phyloP scores from a whole-genome alignment of 768 basidiomycete species.

The Hypholoma sublateritium region DNA sequence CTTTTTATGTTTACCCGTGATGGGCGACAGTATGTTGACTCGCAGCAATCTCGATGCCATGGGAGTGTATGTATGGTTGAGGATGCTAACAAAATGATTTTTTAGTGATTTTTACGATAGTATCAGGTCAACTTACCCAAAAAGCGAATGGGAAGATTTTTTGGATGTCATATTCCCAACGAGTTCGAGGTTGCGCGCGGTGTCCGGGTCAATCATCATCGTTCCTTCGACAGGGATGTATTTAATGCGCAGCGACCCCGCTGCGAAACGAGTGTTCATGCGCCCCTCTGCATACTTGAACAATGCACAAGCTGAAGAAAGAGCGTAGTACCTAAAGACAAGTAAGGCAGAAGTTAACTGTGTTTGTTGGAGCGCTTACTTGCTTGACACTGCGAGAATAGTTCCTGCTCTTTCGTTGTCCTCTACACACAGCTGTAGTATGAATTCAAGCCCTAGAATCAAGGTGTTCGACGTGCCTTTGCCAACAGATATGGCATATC shows the following conservation, averaged over 20 bases:
- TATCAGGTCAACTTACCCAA: conserved; percentile 56
- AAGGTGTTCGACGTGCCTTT: neutral
- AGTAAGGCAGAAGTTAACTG: neutral
- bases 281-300: conserved; percentile 81
- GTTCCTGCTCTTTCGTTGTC: conserved; percentile 82
- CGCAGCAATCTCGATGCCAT: conserved; percentile 86
- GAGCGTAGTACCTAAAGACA: conserved; percentile 73
- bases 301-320: conserved; percentile 82
- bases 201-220: conserved; percentile 93
- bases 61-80: conserved; percentile 85
- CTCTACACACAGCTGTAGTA: conserved; percentile 75
- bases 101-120: neutral
- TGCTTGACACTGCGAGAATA: conserved; percentile 75
- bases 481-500: neutral
- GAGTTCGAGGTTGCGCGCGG: conserved; percentile 85
- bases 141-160: conserved; percentile 73
- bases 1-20: conserved; percentile 50
- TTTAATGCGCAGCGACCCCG: conserved; percentile 68
- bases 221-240: conserved; percentile 86
- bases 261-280: conserved; percentile 69
- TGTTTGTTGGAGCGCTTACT: conserved; percentile 46
- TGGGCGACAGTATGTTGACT: conserved; percentile 79
- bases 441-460: conserved; percentile 68
- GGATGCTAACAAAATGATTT: conserved; percentile 45
- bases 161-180: conserved; percentile 71